Evolutionary conservation across 805 yeast genomes (phyloP).

Genomic region (Candida berthetii): DNA sequence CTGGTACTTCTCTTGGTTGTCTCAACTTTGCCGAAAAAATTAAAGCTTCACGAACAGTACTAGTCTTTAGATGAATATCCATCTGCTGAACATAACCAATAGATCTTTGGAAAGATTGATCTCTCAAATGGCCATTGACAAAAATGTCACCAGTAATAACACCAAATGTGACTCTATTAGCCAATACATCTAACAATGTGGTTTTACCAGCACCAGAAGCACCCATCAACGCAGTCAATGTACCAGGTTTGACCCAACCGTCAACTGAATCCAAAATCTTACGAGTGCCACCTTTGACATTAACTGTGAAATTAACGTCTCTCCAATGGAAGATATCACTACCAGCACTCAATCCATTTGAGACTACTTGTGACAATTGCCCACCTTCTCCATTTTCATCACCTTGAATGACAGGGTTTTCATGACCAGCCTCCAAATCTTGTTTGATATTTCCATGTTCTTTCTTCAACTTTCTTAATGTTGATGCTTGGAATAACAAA

Average conservation of each 20-base stretch:
- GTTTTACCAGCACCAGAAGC: conserved; percentile 88
- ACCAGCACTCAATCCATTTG: conserved; percentile 22
- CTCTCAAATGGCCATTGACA: conserved; percentile 62
- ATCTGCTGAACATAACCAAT: conserved; percentile 83
- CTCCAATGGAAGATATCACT: conserved; percentile 67
- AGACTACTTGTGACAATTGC: neutral
- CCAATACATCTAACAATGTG: conserved; percentile 64
- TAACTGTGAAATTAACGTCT: conserved; percentile 59
- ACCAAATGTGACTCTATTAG: conserved; percentile 67
- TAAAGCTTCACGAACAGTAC: conserved; percentile 72
- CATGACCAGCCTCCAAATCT: conserved; percentile 14
- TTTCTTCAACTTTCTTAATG: conserved; percentile 32
- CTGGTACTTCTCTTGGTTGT: conserved; percentile 54
- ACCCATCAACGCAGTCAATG: conserved; percentile 79
- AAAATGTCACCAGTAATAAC: conserved; percentile 65
- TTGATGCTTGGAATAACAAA: conserved; percentile 41
- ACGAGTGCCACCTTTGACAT: conserved; percentile 54
- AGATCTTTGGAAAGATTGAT: conserved; percentile 63
- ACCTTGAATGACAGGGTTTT: conserved; percentile 12
- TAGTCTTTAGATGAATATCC: conserved; percentile 63
- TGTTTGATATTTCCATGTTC: conserved; percentile 16
- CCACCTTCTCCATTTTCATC: conserved; percentile 20
- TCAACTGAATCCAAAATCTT: conserved; percentile 47
- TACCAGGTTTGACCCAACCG: conserved; percentile 79
- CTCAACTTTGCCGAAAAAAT: conserved; percentile 67